Evolutionary conservation across 116 monocot genomes (phyloP).

Genomic region (Dioscorea cayenensis): DNA sequence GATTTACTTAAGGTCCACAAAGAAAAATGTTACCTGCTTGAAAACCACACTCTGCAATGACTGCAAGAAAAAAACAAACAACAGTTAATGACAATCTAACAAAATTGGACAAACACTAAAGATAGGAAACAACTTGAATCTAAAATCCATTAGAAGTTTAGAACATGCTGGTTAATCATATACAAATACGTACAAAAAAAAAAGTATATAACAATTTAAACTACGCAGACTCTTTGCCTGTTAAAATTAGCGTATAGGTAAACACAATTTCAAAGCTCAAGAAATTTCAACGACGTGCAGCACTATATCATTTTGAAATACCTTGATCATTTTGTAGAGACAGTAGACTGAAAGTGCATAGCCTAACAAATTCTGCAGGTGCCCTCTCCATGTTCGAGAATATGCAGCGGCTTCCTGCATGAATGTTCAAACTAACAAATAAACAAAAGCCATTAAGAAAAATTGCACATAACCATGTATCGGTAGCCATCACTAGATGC

Average conservation of each 20-base stretch:
- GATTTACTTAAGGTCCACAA: not conserved
- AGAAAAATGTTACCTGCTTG: slow-evolving; percentile 57
- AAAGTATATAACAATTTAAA: not conserved
- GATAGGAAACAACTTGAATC: not conserved
- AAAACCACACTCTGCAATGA: slow-evolving; percentile 95
- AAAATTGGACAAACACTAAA: slow-evolving; percentile 1
- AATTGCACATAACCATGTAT: no score
- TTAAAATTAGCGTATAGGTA: not conserved
- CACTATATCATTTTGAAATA: slow-evolving; percentile 12
- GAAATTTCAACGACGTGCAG: not conserved
- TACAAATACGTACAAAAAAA: no score
- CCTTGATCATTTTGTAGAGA: slow-evolving; percentile 99
- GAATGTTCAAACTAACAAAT: not conserved
- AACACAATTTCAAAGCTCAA: not conserved
- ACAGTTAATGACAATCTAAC: not conserved
- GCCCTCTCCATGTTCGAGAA: slow-evolving; percentile 98
- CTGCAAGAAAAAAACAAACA: slow-evolving; percentile 53
- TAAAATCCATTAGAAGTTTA: no score
- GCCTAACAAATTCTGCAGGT: slow-evolving; percentile 89
- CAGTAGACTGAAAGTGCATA: slow-evolving; percentile 95
- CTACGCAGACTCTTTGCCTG: not conserved
- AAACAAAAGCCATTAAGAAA: not conserved
- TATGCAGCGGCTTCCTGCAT: slow-evolving; percentile 88
- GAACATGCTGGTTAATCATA: no score
- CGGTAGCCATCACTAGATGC: no score